Evolutionary conservation across 768 basidiomycete species (phyloP).

Genomic region (Ephemerocybe angulata): DNA sequence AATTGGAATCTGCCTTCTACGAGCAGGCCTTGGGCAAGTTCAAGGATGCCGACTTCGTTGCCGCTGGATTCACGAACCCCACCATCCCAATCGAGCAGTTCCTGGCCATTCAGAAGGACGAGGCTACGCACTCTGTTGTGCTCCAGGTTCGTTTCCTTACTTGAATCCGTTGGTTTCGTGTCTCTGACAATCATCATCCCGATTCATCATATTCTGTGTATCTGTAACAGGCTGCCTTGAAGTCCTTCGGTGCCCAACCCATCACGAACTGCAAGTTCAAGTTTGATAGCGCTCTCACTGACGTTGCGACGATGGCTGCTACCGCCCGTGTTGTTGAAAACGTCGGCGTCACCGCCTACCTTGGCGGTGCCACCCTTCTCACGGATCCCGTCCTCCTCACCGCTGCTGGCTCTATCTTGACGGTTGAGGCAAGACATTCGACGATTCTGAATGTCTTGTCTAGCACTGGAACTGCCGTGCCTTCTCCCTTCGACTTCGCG

Average conservation of each 20-base stretch:
- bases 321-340: slow-evolving; percentile 73
- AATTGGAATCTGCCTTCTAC: slow-evolving; percentile 71
- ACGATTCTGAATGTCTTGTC: slow-evolving; percentile 71
- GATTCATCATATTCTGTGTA: background rate
- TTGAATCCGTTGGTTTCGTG: background rate
- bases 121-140: slow-evolving; percentile 53
- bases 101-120: slow-evolving; percentile 56
- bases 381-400: slow-evolving; percentile 56
- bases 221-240: slow-evolving; percentile 39
- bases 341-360: slow-evolving; percentile 73
- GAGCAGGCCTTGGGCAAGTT: slow-evolving; percentile 62
- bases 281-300: slow-evolving; percentile 57
- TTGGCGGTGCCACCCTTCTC: slow-evolving; percentile 66
- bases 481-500: slow-evolving; percentile 69
- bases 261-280: slow-evolving; percentile 63
- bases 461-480: slow-evolving; percentile 53
- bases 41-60: slow-evolving; percentile 54
- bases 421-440: slow-evolving; percentile 82
- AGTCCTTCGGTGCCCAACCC: slow-evolving; percentile 50
- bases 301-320: slow-evolving; percentile 66
- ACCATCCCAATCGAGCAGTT: slow-evolving; percentile 60
- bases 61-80: slow-evolving; percentile 60
- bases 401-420: slow-evolving; percentile 70
- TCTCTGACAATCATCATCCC: background rate
- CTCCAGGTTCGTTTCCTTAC: slow-evolving; percentile 39